Evolutionary conservation across 495 filamentous ascomycete species (phyloP), one percentile per base, ranked within the genome.

Genomic region (Hyaloscypha hepaticicola): DNA sequence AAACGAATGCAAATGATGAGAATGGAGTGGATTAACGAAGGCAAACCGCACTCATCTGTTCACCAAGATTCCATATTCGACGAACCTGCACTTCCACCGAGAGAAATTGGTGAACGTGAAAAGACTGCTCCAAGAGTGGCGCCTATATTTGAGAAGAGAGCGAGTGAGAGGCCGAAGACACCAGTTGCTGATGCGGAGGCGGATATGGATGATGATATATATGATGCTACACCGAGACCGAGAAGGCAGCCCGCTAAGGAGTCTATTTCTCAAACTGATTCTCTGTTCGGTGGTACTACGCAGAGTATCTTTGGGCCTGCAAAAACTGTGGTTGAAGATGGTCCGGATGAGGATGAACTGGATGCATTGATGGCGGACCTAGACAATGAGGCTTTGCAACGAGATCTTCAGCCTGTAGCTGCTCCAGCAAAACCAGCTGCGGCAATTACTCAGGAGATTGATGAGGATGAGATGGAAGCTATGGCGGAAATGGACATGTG

Each of bases 1-100:
- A 91, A 89, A 61, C 81, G 82, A 9, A 87, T 93, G 81, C 91
- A 90, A 60, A 82, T 83, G 12, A 88, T 91, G 82, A 82, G 89
- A 61, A 85, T 83, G 69, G 87, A 88, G 71, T 98, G 94, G 94
- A 96, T 98, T 61, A 84, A 93, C 66, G 92, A 96, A 72, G 84
- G 79, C 31, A 88, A 76, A 65, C 78, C 79, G 0, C 86, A 78
- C 27, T 71, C 80, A 3, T 66, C 76, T 6, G 76, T 78, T 4
- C 77, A 82, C 1, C 82, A 85, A 53, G 86, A 88, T 48, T 73
- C 76, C 67, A 6, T 72, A 75, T 58, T 53, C 64, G 52, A 68
- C 69, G 72, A 73, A 68, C 64, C 74, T 1, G 45, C 34, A n/a
- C 33, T 69, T 0, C 67, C 70, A n/a, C n/a, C 60, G 8, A 14